Conservation (phyloP, 2,329 filamentous ascomycete species). For the Phyllachora maydis region DNA sequence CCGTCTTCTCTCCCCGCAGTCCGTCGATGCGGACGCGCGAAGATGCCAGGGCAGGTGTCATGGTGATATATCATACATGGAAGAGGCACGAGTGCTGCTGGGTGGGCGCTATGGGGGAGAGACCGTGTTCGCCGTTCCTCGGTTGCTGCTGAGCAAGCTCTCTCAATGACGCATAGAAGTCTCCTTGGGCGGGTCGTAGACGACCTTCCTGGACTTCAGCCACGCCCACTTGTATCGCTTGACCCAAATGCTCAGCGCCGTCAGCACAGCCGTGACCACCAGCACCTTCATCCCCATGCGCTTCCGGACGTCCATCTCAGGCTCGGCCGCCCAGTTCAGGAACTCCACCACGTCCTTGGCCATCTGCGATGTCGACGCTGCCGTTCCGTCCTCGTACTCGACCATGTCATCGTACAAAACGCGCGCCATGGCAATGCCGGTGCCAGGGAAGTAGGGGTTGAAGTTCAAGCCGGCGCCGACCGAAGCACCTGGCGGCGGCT, state of each 20-base stretch:
- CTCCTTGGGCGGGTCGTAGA: conserved; percentile 57
- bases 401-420: conserved; percentile 94
- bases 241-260: conserved; percentile 83
- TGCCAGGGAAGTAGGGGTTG: conserved; percentile 99
- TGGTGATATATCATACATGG: conserved; percentile 13
- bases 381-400: conserved; percentile 93
- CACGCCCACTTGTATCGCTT: conserved; percentile 99
- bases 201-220: conserved; percentile 87
- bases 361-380: conserved; percentile 94
- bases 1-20: too few species aligned
- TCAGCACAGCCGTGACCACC: conserved; percentile 56
- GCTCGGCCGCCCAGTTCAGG: conserved; percentile 97
- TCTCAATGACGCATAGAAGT: conserved; percentile 24
- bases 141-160: too few species aligned
- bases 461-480: conserved; percentile 91
- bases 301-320: conserved; percentile 98
- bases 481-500: conserved; percentile 72
- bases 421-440: conserved; percentile 96
- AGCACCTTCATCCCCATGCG: conserved; percentile 98
- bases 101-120: too few species aligned
- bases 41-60: too few species aligned
- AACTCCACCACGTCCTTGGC: conserved; percentile 98
- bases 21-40: too few species aligned
- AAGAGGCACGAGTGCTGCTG: conserved; percentile 18
- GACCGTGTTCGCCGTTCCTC: too few species aligned